Evolutionary conservation across 257 asterid species (phyloP), one percentile per base, ranked within the genome.

Genomic region (Mentha longifolia): DNA sequence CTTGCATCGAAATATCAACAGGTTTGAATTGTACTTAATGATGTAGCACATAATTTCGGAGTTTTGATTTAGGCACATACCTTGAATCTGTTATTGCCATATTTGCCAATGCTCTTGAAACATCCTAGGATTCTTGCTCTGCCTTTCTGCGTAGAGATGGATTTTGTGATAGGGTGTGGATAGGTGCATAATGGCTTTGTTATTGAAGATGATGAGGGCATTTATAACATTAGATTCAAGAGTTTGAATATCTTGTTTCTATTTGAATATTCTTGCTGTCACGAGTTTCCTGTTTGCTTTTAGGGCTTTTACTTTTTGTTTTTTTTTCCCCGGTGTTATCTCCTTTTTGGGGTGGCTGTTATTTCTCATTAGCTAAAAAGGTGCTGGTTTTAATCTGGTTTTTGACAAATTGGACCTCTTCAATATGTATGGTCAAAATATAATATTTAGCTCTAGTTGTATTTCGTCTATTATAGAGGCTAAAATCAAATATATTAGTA

Each of bases 231-330:
- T 35, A 28, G 31, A 28, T 28, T 28, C 31, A 28, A 7, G 6
- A 35, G 39, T 35, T 35, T 66, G 20, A 65, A 66, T 65, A 43
- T 60, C 16, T 46, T 43, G 79, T 43, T 63, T 35, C 72, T 35
- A 60, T 47, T 4, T 51, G 64, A 68, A 77, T 22, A 19, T 66
- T 35, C 6, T 33, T 61, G 9, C 7, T 47, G 25, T 50, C 84
- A 80, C 81, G 79, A 67, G 75, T 73, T 64, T 73, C 60, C 7
- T 73, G 76, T 20, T 30, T 61, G 67, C 57, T 19, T 49, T 14
- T 22, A 42, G 13, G 42, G 66, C 55, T 11, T 35, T 22, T 55
- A 15, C 12, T 25, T 11, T 55, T 25, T 25, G 25, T 56, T 22
- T 22, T 25, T 25, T 56, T 56, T 22, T 22, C 2, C 25, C 72